Evolutionary conservation across 306 rosid species (phyloP).

Genomic region (Lathyrus tuberosus): DNA sequence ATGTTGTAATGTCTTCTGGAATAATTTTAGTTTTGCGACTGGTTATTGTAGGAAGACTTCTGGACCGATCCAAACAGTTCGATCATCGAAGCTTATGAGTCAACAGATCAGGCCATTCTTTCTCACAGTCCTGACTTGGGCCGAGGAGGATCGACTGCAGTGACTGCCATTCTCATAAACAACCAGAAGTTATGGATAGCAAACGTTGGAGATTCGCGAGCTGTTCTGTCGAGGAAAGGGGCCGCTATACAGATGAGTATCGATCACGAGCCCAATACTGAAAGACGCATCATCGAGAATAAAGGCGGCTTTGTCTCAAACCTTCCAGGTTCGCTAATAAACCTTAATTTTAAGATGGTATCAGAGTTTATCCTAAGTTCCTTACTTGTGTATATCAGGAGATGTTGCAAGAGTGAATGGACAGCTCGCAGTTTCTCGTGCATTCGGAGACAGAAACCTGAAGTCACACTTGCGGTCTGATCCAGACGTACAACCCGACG

Average conservation of each 20-base stretch:
- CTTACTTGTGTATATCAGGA: conserved; percentile 49
- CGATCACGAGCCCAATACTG: conserved; percentile 91
- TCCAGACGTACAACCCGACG: conserved; percentile 57
- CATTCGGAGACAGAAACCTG: conserved; percentile 88
- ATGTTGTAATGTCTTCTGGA: conserved; percentile 20
- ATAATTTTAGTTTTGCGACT: conserved; percentile 3
- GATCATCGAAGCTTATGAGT: conserved; percentile 62
- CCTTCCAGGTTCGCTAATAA: conserved; percentile 76
- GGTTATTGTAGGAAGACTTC: conserved; percentile 58
- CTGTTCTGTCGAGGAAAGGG: conserved; percentile 71
- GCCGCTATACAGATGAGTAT: conserved; percentile 61
- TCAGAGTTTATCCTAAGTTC: background rate
- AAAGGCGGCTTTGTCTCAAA: conserved; percentile 94
- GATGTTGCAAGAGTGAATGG: conserved; percentile 94
- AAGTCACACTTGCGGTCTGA: conserved; percentile 78
- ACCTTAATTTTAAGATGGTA: conserved; percentile 18
- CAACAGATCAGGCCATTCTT: conserved; percentile 72
- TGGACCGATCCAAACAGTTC: conserved; percentile 67
- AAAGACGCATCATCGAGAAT: conserved; percentile 73
- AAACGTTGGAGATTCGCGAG: conserved; percentile 83
- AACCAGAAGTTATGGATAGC: conserved; percentile 68
- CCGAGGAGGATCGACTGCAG: conserved; percentile 81
- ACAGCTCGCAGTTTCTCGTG: conserved; percentile 92
- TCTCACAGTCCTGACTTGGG: conserved; percentile 73
- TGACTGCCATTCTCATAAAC: conserved; percentile 67